Base-by-base conservation (phyloP, 495 filamentous ascomycete genomes). In the Penicillium antarcticum region DNA sequence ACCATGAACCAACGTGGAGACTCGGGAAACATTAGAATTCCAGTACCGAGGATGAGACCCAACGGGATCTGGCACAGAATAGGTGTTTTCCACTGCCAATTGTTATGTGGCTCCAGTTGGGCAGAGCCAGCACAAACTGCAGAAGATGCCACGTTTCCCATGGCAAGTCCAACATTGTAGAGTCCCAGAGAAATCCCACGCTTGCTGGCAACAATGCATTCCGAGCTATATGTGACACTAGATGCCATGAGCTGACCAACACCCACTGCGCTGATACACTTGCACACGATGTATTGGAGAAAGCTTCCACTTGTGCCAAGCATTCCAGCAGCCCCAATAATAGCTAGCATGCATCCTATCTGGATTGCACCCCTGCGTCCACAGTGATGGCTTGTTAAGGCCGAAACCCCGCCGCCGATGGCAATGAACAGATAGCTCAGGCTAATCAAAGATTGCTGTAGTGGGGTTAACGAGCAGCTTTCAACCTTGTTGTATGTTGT, bases 1-100 rank as follows among this genome's bases (percentile, higher is more conserved):
- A 45, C 56, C 19, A 68, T 34, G 9, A 66, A 51, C 65, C 65
- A 68, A 7, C 65, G 63, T 6, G 65, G 65, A 0, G 65, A 68
- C 42, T 68, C 65, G 2, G 65, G 65, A 10, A 68, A 63, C 62
- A 59, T 66, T 35, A 66, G 32, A 17, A 68, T 60, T 0, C 62
- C 59, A 10, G 55, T 60, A 12, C 60, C 65, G 0, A 68, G 56
- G 13, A 66, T 21, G 11, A 68, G 34, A 0, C 60, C 62, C 8
- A 68, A 5, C 0, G 65, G 65, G 16, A 68, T 66, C 37, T 68
- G 65, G 9, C 60, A 63, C 10, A 66, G 32, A 17, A 68, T 68
- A 0, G 65, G 65, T 1, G 60, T 64, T 33, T 68, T 66, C 65
- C 65, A 68, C 11, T 65, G 57, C 62, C 62, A 66, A 13, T 66